Evolutionary conservation across 495 filamentous ascomycete genomes (phyloP).

Genomic region (Aspergillus bridgeri): DNA sequence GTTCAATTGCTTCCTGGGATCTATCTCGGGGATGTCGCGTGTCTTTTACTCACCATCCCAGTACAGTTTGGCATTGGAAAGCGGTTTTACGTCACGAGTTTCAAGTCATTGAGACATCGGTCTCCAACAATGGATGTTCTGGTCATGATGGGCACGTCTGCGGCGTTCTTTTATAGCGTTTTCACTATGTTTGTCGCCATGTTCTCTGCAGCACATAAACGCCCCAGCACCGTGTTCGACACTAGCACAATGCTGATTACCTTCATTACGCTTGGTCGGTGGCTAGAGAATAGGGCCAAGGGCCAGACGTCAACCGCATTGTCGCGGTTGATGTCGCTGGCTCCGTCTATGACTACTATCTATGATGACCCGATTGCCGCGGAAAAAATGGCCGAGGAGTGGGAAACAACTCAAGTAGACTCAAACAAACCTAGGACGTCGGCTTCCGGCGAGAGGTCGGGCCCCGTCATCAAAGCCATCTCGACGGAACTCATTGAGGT

Average conservation of each 20-base stretch:
- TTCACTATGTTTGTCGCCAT: constrained; percentile 84
- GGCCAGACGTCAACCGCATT: constrained; percentile 94
- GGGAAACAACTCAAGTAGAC: constrained; percentile 43
- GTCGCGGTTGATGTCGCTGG: constrained; percentile 90
- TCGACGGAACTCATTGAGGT: constrained; percentile 95
- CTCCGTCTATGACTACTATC: constrained; percentile 95
- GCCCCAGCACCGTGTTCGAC: constrained; percentile 88
- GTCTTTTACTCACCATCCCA: constrained; percentile 78
- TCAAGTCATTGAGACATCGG: constrained; percentile 80
- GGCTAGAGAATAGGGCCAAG: constrained; percentile 92
- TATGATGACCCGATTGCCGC: constrained; percentile 96
- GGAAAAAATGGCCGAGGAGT: constrained; percentile 80
- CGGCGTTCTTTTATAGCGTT: constrained; percentile 97
- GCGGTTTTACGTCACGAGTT: constrained; percentile 90
- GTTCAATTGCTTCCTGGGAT: constrained; percentile 65
- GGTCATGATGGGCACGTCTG: constrained; percentile 88
- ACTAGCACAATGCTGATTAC: constrained; percentile 99
- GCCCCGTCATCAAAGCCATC: constrained; percentile 70
- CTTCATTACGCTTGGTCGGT: constrained; percentile 88
- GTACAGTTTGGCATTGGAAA: constrained; percentile 96
- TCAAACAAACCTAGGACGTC: constrained; percentile 17
- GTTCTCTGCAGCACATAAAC: constrained; percentile 61
- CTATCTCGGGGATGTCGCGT: constrained; percentile 83
- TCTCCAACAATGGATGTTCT: constrained; percentile 98
- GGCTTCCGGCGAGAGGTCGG: constrained; percentile 50